phyloP scores from a whole-genome alignment of 257 asterid genomes.

The Pogostemon cablin region DNA sequence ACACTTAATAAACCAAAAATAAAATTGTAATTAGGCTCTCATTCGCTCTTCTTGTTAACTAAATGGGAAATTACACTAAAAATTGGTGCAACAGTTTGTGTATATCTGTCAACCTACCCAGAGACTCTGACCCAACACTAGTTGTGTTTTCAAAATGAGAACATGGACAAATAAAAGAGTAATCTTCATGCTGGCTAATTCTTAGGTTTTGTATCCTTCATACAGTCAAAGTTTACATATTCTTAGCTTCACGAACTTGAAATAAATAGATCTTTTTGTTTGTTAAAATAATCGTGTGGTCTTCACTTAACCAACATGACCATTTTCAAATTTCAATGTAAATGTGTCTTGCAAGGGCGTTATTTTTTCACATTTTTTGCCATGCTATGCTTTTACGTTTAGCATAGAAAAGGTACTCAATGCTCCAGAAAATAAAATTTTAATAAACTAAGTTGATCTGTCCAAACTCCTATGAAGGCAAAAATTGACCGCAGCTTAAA shows the following conservation, averaged over 20 bases:
- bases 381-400: neutral
- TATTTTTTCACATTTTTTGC: neutral
- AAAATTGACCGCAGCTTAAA: neutral
- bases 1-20: conserved; percentile 7
- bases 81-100: neutral
- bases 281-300: conserved; percentile 3
- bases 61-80: conserved; percentile 3
- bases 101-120: conserved; percentile 4
- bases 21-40: conserved; percentile 7
- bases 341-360: conserved; percentile 1
- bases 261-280: conserved; percentile 3
- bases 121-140: conserved; percentile 6
- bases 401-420: neutral
- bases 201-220: conserved; percentile 9
- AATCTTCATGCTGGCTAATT: conserved; percentile 21
- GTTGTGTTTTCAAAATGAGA: neutral
- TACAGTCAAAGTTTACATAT: neutral
- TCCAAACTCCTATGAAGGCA: neutral
- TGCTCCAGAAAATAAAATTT: neutral
- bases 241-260: conserved; percentile 18
- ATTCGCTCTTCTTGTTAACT: neutral
- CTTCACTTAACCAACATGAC: conserved; percentile 13
- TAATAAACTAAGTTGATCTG: neutral
- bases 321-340: neutral
- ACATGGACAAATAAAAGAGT: neutral